Evolutionary conservation across 1,139 yeast genomes (phyloP), one percentile per base, ranked within the genome.

Genomic region (Torulaspora pretoriensis): DNA sequence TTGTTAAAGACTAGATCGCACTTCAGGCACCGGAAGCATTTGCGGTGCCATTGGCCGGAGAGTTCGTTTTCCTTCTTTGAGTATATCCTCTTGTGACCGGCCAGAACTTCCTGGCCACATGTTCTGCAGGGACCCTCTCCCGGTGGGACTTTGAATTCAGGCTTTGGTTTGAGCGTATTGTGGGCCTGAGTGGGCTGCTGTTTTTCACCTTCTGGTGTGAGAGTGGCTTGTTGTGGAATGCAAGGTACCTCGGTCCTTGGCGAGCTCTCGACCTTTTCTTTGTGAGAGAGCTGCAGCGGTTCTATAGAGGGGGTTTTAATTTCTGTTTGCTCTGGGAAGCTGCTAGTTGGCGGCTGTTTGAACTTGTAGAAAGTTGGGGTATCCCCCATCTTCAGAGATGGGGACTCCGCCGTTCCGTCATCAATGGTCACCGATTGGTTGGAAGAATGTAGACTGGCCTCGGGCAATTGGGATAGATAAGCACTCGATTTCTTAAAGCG

Each of bases 21-120:
- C n/a, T 69, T 63, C 17, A 73, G 66, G 68, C 98, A 92, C 16
- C 71, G 68, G 69, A 92, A 90, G 63, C 98, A 92, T 12, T 73
- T 68, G 41, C 95, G 74, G 63, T 92, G 98, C 97, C 97, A 90
- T 65, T 89, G 94, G 0, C 98, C 98, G 1, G 90, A 77, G 34
- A 92, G 69, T 56, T 84, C 90, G 17, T 84, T 83, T 41, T 87
- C 88, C 52, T 78, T 81, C 34, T 65, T 68, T 9, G 96, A 87
- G 63, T 80, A 83, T n/a, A 92, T 78, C 49, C 74, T 77, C 69
- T 71, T 78, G 35, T 71, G 22, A 4, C 5, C 22, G 22, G 7
- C 81, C 8, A 36, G 38, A 10, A 61, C 49, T 40, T 52, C 60
- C 32, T 37, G 55, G 8, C 65, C 60, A 69, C 98, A 90, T 30